Percentiles rank a stretch among this genome's conserved stretches.
Evolutionary conservation across 78 protist genomes (phyloP).

Genomic region (Dictyostelium brefeldianum): DNA sequence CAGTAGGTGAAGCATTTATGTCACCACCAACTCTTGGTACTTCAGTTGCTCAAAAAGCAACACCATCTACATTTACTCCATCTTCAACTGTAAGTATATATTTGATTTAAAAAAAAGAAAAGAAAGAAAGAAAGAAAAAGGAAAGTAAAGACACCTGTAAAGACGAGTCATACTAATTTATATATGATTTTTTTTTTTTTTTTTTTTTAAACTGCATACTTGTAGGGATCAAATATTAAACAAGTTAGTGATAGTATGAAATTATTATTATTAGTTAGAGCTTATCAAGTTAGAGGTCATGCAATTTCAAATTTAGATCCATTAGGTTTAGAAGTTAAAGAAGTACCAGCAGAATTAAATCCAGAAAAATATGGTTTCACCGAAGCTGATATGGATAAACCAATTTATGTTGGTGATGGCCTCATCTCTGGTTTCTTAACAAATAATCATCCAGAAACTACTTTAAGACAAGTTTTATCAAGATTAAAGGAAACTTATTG

Average conservation of each 20-base stretch:
- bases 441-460: constrained; percentile 71
- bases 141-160: not conserved
- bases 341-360: constrained; percentile 76
- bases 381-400: constrained; percentile 84
- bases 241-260: constrained; percentile 67
- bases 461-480: constrained; percentile 64
- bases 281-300: constrained; percentile 86
- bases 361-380: constrained; percentile 81
- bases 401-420: constrained; percentile 70
- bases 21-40: constrained; percentile 76
- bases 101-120: not conserved
- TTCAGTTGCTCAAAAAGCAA: constrained; percentile 21
- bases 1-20: constrained; percentile 81
- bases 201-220: not conserved
- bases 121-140: not conserved
- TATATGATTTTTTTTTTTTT: not conserved
- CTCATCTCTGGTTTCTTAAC: constrained; percentile 77
- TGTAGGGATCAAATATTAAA: not conserved
- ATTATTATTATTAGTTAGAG: constrained; percentile 70
- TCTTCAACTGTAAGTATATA: constrained; percentile 13
- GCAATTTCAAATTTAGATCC: constrained; percentile 80
- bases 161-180: not conserved
- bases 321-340: constrained; percentile 31
- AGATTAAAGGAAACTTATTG: constrained; percentile 72
- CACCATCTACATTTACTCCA: not conserved